phyloP scores from a whole-genome alignment of 2,329 filamentous ascomycete species.

The Emergomyces orientalis region DNA sequence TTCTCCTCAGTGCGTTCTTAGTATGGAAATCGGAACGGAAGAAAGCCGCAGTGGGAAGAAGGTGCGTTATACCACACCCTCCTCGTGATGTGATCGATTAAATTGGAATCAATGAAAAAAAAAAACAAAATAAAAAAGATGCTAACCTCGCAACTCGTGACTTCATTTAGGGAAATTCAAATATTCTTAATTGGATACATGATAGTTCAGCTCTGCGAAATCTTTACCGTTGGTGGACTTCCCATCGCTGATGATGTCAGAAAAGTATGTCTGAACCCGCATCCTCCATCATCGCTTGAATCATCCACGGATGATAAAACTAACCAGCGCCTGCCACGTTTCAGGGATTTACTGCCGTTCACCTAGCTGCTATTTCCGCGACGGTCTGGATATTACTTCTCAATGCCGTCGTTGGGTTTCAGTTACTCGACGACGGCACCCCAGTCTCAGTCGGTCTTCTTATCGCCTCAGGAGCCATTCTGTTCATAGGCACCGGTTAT shows the following conservation, averaged over 20 bases:
- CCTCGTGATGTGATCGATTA: not conserved
- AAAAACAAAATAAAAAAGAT: not conserved
- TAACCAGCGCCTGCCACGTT: not conserved
- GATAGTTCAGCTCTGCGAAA: slow-evolving; percentile 84
- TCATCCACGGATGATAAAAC: not conserved
- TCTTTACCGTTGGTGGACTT: slow-evolving; percentile 89
- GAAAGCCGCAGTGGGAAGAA: slow-evolving; percentile 83
- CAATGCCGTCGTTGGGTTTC: slow-evolving; percentile 86
- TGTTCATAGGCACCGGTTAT: slow-evolving; percentile 89
- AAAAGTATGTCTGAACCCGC: slow-evolving; percentile 50
- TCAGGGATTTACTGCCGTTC: slow-evolving; percentile 78
- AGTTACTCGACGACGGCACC: slow-evolving; percentile 89
- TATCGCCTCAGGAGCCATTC: slow-evolving; percentile 54
- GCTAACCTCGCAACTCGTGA: slow-evolving; percentile 2
- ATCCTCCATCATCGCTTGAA: not conserved
- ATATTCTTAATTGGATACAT: slow-evolving; percentile 81
- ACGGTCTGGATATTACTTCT: slow-evolving; percentile 85
- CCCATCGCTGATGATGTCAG: slow-evolving; percentile 62
- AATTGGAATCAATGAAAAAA: not conserved
- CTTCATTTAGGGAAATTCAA: slow-evolving; percentile 76
- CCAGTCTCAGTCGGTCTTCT: slow-evolving; percentile 71
- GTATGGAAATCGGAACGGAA: slow-evolving; percentile 78
- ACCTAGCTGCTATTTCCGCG: slow-evolving; percentile 80
- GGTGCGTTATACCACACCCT: slow-evolving; percentile 45
- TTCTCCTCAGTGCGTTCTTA: slow-evolving; percentile 57